Evolutionary conservation across 2,329 filamentous ascomycete species (phyloP).

Genomic region (Dactylonectria macrodidyma): DNA sequence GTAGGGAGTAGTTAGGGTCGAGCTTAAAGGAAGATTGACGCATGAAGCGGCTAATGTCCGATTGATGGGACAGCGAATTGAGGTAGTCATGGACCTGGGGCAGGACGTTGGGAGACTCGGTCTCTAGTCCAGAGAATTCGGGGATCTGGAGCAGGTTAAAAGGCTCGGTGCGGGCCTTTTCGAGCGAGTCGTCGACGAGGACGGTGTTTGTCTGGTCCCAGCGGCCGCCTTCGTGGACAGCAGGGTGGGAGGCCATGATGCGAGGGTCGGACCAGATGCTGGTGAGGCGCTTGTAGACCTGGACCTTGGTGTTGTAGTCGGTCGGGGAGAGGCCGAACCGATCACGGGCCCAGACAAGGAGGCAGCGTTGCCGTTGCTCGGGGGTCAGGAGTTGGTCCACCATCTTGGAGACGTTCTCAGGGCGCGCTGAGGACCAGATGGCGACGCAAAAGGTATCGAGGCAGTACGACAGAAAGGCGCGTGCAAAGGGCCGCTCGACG

Average conservation of each 20-base stretch:
- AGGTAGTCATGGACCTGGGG: slow-evolving; percentile 75
- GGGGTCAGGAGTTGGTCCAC: slow-evolving; percentile 74
- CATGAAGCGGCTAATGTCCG: slow-evolving; percentile 76
- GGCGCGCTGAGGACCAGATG: slow-evolving; percentile 91
- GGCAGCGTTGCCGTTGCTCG: slow-evolving; percentile 67
- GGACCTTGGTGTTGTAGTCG: slow-evolving; percentile 80
- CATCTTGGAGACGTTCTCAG: slow-evolving; percentile 79
- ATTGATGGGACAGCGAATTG: slow-evolving; percentile 67
- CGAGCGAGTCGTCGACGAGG: slow-evolving; percentile 85
- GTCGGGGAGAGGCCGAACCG: slow-evolving; percentile 74
- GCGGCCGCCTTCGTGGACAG: slow-evolving; percentile 52
- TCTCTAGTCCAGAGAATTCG: slow-evolving; percentile 73
- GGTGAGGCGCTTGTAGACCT: slow-evolving; percentile 90
- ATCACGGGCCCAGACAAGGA: slow-evolving; percentile 85
- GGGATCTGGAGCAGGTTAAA: slow-evolving; percentile 86
- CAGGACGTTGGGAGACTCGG: slow-evolving; percentile 62
- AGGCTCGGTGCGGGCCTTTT: slow-evolving; percentile 88
- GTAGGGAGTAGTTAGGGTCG: slow-evolving; percentile 46
- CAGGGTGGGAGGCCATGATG: slow-evolving; percentile 63
- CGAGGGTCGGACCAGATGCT: slow-evolving; percentile 75
- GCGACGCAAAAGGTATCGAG: slow-evolving; percentile 83
- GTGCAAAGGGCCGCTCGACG: slow-evolving; percentile 76
- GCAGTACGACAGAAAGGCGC: slow-evolving; percentile 80
- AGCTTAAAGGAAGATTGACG: slow-evolving; percentile 64
- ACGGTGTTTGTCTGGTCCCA: slow-evolving; percentile 93